A percentile compares a stretch with the other conserved stretches of the same genome.
These are phyloP conservation scores for Suillus clintonianus DNA, from an alignment of 768 basidiomycete species.

Conservation along the genomic window DNA sequence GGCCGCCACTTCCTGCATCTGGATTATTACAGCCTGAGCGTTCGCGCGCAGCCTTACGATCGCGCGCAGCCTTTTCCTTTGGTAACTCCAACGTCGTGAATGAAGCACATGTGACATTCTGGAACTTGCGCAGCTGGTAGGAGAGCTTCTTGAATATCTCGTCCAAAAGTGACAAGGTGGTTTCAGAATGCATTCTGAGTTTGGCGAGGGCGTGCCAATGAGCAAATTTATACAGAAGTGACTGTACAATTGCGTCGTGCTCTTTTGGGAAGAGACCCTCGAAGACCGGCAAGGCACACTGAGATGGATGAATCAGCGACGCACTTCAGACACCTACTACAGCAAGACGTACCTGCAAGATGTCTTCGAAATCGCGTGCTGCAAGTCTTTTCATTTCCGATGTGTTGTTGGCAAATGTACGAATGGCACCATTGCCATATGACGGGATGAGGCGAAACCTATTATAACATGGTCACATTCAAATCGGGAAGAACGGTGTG, in stretches of 20 bases:
- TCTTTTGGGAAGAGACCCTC: constrained; percentile 30
- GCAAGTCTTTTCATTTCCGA: constrained; percentile 38
- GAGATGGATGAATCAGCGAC: background rate
- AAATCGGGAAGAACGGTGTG: background rate
- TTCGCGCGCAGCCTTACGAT: background rate
- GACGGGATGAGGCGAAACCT: constrained; percentile 18
- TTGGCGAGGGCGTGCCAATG: constrained; percentile 40
- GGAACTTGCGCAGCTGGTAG: constrained; percentile 21
- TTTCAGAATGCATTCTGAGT: constrained; percentile 32
- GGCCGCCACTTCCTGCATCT: no score
- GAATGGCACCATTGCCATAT: constrained; percentile 34
- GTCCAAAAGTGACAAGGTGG: constrained; percentile 18
- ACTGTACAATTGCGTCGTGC: constrained; percentile 20
- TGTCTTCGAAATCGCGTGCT: constrained; percentile 44
- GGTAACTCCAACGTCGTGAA: constrained; percentile 35
- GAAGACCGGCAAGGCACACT: constrained; percentile 37
- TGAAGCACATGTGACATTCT: constrained; percentile 12
- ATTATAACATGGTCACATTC: background rate
- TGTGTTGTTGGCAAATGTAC: constrained; percentile 34
- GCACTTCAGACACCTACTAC: background rate
- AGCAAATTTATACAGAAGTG: constrained; percentile 22
- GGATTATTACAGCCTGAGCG: no score
- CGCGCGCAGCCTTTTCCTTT: constrained; percentile 30
- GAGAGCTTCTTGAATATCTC: constrained; percentile 24
- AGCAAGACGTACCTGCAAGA: constrained; percentile 35